Evolutionary conservation across 495 filamentous ascomycete species (phyloP).

Genomic region (Podospora pseudopauciseta): DNA sequence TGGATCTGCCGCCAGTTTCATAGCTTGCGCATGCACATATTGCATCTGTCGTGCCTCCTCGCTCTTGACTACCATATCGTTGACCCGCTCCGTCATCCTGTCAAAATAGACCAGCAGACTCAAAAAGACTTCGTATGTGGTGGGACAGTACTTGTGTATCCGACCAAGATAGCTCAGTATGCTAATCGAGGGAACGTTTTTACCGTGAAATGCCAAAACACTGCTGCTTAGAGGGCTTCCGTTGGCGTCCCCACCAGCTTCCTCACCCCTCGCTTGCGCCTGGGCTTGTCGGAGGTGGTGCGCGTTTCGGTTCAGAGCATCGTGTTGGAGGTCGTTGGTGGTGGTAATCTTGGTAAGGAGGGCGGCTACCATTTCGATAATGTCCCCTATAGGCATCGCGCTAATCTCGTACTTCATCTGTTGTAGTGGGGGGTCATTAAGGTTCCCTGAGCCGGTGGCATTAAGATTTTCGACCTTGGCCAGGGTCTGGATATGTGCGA

Average conservation of each 20-base stretch:
- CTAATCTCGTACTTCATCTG: slow-evolving; percentile 86
- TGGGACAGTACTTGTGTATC: slow-evolving; percentile 98
- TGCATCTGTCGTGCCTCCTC: slow-evolving; percentile 37
- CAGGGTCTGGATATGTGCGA: slow-evolving; percentile 87
- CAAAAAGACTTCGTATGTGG: slow-evolving; percentile 96
- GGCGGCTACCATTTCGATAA: slow-evolving; percentile 99
- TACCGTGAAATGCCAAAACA: slow-evolving; percentile 97
- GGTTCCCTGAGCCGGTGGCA: slow-evolving; percentile 43
- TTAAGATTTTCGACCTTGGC: slow-evolving; percentile 66
- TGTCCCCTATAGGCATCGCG: slow-evolving; percentile 93
- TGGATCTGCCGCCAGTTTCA: slow-evolving; percentile 17
- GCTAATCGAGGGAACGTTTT: slow-evolving; percentile 96
- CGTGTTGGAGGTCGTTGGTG: slow-evolving; percentile 92
- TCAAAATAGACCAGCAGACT: slow-evolving; percentile 97
- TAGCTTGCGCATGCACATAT: slow-evolving; percentile 20
- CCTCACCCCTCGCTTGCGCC: slow-evolving; percentile 37
- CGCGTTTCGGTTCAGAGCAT: slow-evolving; percentile 52
- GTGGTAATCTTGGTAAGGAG: slow-evolving; percentile 96
- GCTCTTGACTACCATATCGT: slow-evolving; percentile 52
- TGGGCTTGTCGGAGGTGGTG: slow-evolving; percentile 47
- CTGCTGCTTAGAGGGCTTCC: slow-evolving; percentile 79
- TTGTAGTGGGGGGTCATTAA: slow-evolving; percentile 48
- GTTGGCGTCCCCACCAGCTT: slow-evolving; percentile 57
- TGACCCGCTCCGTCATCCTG: slow-evolving; percentile 96
- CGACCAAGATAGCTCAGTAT: slow-evolving; percentile 93